phyloP scores from a whole-genome alignment of 2,329 filamentous ascomycete species.

The Rutstroemia sp. region DNA sequence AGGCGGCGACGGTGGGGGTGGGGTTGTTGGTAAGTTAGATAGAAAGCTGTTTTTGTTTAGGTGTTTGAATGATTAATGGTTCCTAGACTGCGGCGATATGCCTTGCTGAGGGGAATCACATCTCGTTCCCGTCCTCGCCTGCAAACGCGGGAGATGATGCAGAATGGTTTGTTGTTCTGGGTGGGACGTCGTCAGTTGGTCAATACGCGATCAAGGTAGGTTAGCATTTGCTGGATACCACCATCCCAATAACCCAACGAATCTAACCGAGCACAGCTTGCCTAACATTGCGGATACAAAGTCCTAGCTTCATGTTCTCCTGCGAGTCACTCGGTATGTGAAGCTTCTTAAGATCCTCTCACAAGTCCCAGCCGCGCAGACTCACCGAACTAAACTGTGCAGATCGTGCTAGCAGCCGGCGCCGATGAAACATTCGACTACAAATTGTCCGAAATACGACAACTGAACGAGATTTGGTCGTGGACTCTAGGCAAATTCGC shows the following conservation, averaged over 20 bases:
- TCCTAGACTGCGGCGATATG: conserved; percentile 1
- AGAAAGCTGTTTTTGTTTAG: not conserved
- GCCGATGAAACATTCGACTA: conserved; percentile 31
- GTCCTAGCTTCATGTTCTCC: conserved; percentile 33
- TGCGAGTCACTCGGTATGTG: not conserved
- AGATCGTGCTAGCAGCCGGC: conserved; percentile 27
- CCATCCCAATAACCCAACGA: not conserved
- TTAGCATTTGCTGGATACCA: not conserved
- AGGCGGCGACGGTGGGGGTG: conserved; percentile 32
- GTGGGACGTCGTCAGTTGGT: conserved; percentile 31
- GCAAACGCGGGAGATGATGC: conserved; percentile 13
- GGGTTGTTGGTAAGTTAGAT: conserved; percentile 30
- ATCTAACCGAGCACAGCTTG: conserved; percentile 24
- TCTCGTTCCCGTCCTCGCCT: not conserved
- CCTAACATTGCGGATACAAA: conserved; percentile 31
- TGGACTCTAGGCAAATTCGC: conserved; percentile 2
- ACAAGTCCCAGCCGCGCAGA: not conserved
- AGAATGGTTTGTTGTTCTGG: conserved; percentile 34
- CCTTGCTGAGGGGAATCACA: not conserved
- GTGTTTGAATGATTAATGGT: not conserved
- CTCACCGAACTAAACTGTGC: not conserved
- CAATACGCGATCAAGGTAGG: conserved; percentile 29
- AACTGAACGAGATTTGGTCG: not conserved
- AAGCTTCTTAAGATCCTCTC: too few relatives aligned
- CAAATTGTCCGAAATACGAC: conserved; percentile 9